Base-by-base conservation (phyloP, 768 basidiomycete genomes). In the Paxillus rubicundulus region DNA sequence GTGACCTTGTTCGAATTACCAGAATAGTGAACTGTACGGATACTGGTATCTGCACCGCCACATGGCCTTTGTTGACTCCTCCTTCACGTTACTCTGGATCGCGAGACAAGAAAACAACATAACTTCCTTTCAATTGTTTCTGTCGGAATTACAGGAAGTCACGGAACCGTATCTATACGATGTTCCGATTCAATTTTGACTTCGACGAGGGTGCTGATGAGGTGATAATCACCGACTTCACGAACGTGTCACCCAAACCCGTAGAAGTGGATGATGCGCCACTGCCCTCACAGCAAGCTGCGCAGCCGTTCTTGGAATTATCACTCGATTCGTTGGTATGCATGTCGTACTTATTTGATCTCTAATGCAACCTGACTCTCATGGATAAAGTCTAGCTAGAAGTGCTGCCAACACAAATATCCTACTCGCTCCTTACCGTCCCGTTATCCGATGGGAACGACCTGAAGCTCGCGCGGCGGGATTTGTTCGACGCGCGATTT, bases 401-500 rank as follows among this genome's bases (percentile, higher is more conserved):
- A 47, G 69, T 75, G 4, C 75, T 96, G 5, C 93, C 94, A 1
- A 72, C 79, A 2, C 69, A 79, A 10, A 83, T 98, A 56, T 92
- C 92, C 0, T 94, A 87, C 66, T 92, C 95, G 0, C 85, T 89
- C 3, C 59, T 94, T 13, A 61, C 68, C 3, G 69, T 88, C 4
- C 79, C 82, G 2, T 69, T 81, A 5, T 57, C 69, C 1, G 70
- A 69, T 18, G 69, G 63, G 13, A 50, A 62, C 3, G 61, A 52
- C 16, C 52, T 78, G 2, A 58, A 59, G 12, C 72, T 98, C 24
- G 72, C 83, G 4, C 84, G 93, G 13, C 79, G 96, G 52, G 96
- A 98, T 70, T 75, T 98, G 5, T 98, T 92, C 63, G 96, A 99
- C 69, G 95, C 90, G 1, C 83, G 94, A n/a, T 97, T 96, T 68